phyloP scores from a whole-genome alignment of 768 basidiomycete genomes.

The Psilocybe cyanescens region DNA sequence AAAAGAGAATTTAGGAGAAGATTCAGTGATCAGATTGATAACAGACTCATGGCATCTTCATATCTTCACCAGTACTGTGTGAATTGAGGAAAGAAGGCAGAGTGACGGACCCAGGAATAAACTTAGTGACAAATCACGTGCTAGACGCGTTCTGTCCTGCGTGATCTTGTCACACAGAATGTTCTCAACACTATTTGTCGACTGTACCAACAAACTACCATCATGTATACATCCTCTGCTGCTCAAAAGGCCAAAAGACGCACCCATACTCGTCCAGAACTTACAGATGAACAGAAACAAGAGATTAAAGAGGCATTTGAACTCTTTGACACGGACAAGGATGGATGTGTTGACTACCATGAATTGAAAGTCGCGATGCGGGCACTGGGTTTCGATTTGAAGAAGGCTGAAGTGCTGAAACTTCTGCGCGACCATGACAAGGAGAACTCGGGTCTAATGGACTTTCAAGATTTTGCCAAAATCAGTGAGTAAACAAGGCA shows the following conservation, averaged over 20 bases:
- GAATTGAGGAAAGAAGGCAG: not conserved
- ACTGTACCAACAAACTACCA: conserved; percentile 12
- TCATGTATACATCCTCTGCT: conserved; percentile 67
- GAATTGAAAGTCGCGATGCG: conserved; percentile 99
- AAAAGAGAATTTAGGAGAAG: not conserved
- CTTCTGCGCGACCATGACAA: conserved; percentile 91
- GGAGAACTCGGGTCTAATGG: conserved; percentile 82
- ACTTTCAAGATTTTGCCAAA: conserved; percentile 91
- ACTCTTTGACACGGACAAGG: conserved; percentile 99
- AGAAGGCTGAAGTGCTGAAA: conserved; percentile 98
- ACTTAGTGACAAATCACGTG: conserved; percentile 22
- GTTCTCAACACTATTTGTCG: conserved; percentile 6
- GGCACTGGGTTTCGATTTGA: conserved; percentile 95
- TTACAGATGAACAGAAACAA: conserved; percentile 88
- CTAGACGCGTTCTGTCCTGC: conserved; percentile 13
- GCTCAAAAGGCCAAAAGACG: conserved; percentile 77
- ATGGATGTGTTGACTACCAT: conserved; percentile 95
- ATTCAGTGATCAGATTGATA: conserved; percentile 15
- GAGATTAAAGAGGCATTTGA: conserved; percentile 99
- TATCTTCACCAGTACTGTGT: conserved; percentile 1
- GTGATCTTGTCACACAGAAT: conserved; percentile 19
- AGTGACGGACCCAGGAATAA: not conserved
- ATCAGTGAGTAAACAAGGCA: conserved; percentile 67
- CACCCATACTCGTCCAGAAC: conserved; percentile 77
- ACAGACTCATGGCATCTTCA: conserved; percentile 16